Base-by-base conservation (phyloP, 2,329 filamentous ascomycete species). In the Metarhizium rileyi region DNA sequence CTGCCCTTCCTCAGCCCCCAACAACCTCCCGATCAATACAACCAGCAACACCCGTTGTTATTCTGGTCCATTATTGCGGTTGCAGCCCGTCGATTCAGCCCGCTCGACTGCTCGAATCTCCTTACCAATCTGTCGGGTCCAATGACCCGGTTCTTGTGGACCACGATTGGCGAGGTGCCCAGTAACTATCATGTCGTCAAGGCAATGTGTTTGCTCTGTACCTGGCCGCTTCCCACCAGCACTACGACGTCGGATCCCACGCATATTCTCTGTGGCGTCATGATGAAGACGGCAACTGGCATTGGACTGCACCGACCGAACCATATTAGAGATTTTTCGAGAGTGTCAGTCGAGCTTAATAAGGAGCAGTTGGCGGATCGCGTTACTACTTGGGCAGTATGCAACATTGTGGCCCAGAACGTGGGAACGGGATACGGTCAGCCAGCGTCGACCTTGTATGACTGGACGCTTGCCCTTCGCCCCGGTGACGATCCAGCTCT, bases 281-380 rank as follows among this genome's bases (percentile, higher is more conserved):
- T 91, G 85, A 90, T 91, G 80, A 89, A 90, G 68, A 81, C 87
- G 22, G 87, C 87, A 8, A 90, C 88, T 56, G 86, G 88, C 56
- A 89, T 90, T 57, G 87, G 87, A 20, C 73, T 93, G 48, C 87
- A 93, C 60, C 79, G 87, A 44, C 87, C 87, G 12, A 88, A 84
- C 49, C 83, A 90, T 63, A 87, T 86, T 42, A 86, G 90, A 63
- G 87, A 91, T 64, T 93, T 91, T 63, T 89, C 86, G 2, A 74
- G 86, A 46, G 83, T 86, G 26, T 84, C 81, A 2, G 75, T 87
- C 28, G 83, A 90, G 56, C 72, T 91, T 36, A 85, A 86, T 57
- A 84, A 84, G 59, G 86, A 90, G 61, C 86, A 90, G 59, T 78
- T 90, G 51, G 80, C 86, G 56, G 87, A 93, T 61, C 77, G 87